Evolutionary conservation across 768 basidiomycete genomes (phyloP), one percentile per base, ranked within the genome.

Genomic region (Lactarius indigo): DNA sequence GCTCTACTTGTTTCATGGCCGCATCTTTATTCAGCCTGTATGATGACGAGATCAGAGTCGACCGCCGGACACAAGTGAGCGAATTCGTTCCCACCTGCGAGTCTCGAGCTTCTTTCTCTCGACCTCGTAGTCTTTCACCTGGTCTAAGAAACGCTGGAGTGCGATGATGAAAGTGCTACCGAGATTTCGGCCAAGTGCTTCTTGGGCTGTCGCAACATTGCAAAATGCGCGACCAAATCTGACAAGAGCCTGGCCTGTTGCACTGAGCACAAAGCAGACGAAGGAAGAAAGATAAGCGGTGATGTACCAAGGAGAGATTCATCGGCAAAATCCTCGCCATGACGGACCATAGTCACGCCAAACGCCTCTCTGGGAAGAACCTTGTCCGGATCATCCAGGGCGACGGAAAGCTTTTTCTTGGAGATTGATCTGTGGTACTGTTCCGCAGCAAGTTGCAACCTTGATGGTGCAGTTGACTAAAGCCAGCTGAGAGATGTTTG

Each of bases 31-130:
- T 87, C 64, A 91, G 75, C 73, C 94, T 94, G 61, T 30, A 33
- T 35, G n/a, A 69, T 30, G 20, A 54, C 39, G 52, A 1, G 39
- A 54, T 39, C 28, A n/a, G 52, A 0, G 10, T 57, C 18, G 60
- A 23, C 10, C 47, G 28, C 31, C 54, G 10, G 57, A 28, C 44
- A 69, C 20, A 18, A 37, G 57, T 13, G 74, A 81, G n/a, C 5
- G 20, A 5, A 42, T 63, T 35, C n/a, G 26, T 47, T 39, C 57
- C 59, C 66, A 91, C 93, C 92, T 83, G 73, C 92, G 80, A 60
- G 89, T 93, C 64, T 96, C 94, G 18, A 96, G 77, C 74, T 94
- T 96, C 84, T 94, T 96, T 68, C 87, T 84, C 67, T 89, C 82
- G 5, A 79, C 74, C 64, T 94, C 89, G 69, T 91, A 96, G 63